Evolutionary conservation across 176 grass and related monocot species (phyloP), one percentile per base, ranked within the genome.

Genomic region (Miscanthus lutarioriparius): DNA sequence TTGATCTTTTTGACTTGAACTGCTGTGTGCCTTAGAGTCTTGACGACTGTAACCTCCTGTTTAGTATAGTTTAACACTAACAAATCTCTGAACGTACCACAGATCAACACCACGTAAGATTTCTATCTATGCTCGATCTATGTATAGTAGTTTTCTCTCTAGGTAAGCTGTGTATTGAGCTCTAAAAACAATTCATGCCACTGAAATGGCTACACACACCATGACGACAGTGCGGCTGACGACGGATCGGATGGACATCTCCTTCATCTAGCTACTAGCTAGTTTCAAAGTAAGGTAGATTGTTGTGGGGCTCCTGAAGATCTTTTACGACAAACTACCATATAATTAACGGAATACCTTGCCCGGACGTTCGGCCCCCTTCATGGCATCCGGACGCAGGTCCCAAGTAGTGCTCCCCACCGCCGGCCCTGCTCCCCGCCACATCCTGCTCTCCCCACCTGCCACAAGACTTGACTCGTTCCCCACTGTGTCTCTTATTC

Each of bases 1-100:
- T 27, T 28, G 51, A 67, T 82, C 86, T 82, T 79, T 91, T 82
- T 89, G 86, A 85, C 66, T 79, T 40, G 3, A 48, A 44, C 11
- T 47, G 7, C 15, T 28, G 26, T 15, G 13, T 43, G 49, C 51
- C 61, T 64, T 51, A n/a, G 61, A 64, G 61, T 27, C 61, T 44
- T 58, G 20, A 22, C 17, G 40, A 15, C 58, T 13, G n/a, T 68
- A 58, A 43, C 32, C 35, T 58, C 71, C 30, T 41, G 54, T 14
- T 78, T 40, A 48, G 2, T 19, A 64, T 30, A 79, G 26, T 23
- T 47, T 79, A 36, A 19, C 15, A 59, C 2, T 38, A 59, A 37
- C 10, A 76, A 6, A 76, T 25, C 5, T 40, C 11, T 40, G 22
- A 72, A 47, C n/a, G 40, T 47, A 27, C n/a, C 12, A 17, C 40